phyloP scores from a whole-genome alignment of 2,329 filamentous ascomycete genomes.

The Rhinocladiella similis region DNA sequence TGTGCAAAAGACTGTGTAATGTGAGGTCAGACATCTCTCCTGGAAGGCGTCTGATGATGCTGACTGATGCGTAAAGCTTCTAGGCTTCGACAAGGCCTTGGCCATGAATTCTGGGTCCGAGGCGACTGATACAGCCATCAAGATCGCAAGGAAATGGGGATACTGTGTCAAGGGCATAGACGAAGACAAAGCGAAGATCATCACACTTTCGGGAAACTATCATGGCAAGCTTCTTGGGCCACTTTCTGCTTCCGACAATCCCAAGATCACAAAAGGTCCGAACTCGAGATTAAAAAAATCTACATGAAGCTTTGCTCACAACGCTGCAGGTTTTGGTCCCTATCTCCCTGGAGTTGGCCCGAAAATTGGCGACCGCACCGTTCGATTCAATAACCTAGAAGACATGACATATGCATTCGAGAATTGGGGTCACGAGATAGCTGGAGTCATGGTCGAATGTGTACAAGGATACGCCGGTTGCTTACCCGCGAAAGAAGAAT shows the following conservation, averaged over 20 bases:
- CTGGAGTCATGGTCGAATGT: slow-evolving; percentile 7
- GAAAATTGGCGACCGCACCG: neutral
- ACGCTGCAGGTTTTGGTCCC: neutral
- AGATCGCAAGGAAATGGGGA: slow-evolving; percentile 19
- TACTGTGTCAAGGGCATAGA: slow-evolving; percentile 20
- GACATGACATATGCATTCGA: neutral
- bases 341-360: neutral
- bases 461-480: slow-evolving; percentile 3
- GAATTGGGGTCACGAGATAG: neutral
- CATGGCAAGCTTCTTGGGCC: slow-evolving; percentile 16
- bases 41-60: too few species aligned
- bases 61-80: neutral
- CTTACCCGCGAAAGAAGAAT: neutral
- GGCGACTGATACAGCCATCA: slow-evolving; percentile 17
- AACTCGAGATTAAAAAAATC: too few species aligned
- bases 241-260: slow-evolving; percentile 9
- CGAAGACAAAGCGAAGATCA: slow-evolving; percentile 11
- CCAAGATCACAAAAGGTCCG: too few species aligned
- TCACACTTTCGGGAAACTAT: slow-evolving; percentile 10
- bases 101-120: slow-evolving; percentile 21
- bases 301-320: neutral
- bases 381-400: neutral
- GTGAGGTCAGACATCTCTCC: too few species aligned
- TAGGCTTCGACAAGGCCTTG: slow-evolving; percentile 10
- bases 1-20: slow-evolving; percentile 9